Evolutionary conservation across 306 rosid species (phyloP), one percentile per base, ranked within the genome.

Genomic region (Cucurbita ficifolia): DNA sequence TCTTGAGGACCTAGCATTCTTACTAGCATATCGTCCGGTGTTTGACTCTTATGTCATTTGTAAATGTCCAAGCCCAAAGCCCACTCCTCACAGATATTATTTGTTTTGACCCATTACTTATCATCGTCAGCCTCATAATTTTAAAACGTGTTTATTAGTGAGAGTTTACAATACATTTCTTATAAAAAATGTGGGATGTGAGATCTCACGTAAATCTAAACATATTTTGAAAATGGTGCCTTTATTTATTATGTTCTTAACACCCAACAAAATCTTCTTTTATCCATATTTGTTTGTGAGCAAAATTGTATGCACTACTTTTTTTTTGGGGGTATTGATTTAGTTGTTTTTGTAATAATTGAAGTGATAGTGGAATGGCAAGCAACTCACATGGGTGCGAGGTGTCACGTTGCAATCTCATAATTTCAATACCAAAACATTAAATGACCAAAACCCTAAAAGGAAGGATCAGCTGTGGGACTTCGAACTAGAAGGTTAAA

Each of bases 311-410:
- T 59, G 67, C 22, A 35, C 24, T 33, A 6, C 33, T 14, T 6
- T 12, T 24, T 24, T 12, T 12, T 14, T 14, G 19, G 8, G 7
- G 2, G 45, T 7, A 29, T 60, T 59, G 5, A 1, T 17, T 62
- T 24, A 58, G 24, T 58, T 58, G 18, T 29, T 33, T 29, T 58
- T 13, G 29, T 6, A 16, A 36, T 60, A 61, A 61, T 61, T 62
- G 70, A 38, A 63, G 70, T 40, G 50, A 63, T 63, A 17, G 70
- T 63, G 18, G 70, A 63, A 63, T 63, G 40, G 50, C 33, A 63
- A 63, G 70, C 70, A 39, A 63, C 29, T 40, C 70, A 63, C 70
- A 63, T 63, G 70, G 70, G 50, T 38, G 50, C 8, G 70, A 63
- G 29, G 49, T 63, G 70, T 63, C 70, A 39, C 48, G 70, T 62